Evolutionary conservation across 345 rosid species (phyloP).

Genomic region (Alliaria petiolata): DNA sequence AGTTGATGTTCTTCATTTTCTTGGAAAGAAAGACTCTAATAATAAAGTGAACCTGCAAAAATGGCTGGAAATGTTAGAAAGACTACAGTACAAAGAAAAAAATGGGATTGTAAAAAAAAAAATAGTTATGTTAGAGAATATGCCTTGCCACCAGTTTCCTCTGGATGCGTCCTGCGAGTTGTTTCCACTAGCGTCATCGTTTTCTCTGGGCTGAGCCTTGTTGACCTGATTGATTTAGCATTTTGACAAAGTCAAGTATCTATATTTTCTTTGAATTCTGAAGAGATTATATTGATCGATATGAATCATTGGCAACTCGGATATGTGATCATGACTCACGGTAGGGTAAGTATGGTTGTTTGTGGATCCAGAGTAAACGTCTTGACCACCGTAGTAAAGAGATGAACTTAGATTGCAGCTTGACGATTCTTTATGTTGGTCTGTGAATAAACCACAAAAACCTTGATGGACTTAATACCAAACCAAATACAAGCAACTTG

Average conservation of each 20-base stretch:
- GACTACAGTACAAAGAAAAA: not conserved
- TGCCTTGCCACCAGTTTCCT: constrained; percentile 99
- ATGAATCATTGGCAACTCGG: not conserved
- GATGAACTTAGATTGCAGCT: constrained; percentile 83
- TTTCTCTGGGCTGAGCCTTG: constrained; percentile 56
- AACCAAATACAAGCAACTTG: not conserved
- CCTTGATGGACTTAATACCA: not conserved
- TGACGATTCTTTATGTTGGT: constrained; percentile 28
- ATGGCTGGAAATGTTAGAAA: not conserved
- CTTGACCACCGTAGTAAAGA: constrained; percentile 87
- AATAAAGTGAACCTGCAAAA: constrained; percentile 81
- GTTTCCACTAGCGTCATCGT: constrained; percentile 43
- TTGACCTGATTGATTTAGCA: constrained; percentile 10
- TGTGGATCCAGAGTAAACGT: constrained; percentile 46
- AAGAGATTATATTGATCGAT: not conserved
- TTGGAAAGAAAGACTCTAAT: constrained; percentile 38
- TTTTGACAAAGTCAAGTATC: not conserved
- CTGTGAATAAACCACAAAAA: constrained; percentile 32
- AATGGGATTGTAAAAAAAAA: not conserved
- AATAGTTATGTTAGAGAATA: not conserved
- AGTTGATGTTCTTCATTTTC: not conserved
- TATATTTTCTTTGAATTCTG: not conserved
- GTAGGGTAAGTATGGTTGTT: constrained; percentile 40
- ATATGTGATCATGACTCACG: constrained; percentile 43
- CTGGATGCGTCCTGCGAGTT: constrained; percentile 58